A percentile compares a stretch with the other conserved stretches of the same genome.
These are phyloP conservation scores for Serendipita indica DNA, from an alignment of 768 basidiomycete genomes.

Conservation along the genomic window DNA sequence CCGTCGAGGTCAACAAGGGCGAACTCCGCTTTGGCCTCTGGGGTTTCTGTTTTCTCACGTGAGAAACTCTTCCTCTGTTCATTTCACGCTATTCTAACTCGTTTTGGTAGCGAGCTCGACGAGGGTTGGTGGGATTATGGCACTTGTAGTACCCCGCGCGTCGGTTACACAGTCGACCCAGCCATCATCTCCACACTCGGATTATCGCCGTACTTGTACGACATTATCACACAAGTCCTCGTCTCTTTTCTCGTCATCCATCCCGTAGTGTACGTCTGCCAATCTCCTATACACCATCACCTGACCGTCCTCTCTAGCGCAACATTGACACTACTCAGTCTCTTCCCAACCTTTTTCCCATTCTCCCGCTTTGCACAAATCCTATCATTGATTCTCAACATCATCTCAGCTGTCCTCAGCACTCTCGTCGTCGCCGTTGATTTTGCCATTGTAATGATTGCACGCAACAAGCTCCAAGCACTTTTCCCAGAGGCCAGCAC, in stretches of 20 bases:
- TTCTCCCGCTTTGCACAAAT: slow-evolving; percentile 22
- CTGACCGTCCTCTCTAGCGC: slow-evolving; percentile 34
- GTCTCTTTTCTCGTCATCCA: slow-evolving; percentile 51
- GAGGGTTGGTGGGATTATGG: slow-evolving; percentile 28
- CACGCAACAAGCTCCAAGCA: slow-evolving; percentile 29
- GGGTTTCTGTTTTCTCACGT: slow-evolving; percentile 62
- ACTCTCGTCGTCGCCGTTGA: slow-evolving; percentile 47
- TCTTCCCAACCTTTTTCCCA: background rate
- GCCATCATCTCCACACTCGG: slow-evolving; percentile 27
- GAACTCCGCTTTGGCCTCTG: slow-evolving; percentile 64
- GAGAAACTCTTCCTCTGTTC: slow-evolving; percentile 10
- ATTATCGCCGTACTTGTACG: slow-evolving; percentile 33
- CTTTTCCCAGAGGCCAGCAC: slow-evolving; percentile 13
- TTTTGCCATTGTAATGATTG: slow-evolving; percentile 42
- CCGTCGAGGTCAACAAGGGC: background rate
- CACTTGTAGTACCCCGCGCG: slow-evolving; percentile 43
- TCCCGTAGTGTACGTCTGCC: slow-evolving; percentile 38
- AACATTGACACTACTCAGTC: slow-evolving; percentile 29
- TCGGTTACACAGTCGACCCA: slow-evolving; percentile 51
- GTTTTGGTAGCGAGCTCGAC: slow-evolving; percentile 24
- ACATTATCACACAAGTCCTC: slow-evolving; percentile 23
- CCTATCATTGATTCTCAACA: slow-evolving; percentile 40
- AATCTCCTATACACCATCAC: slow-evolving; percentile 38
- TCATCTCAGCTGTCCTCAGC: slow-evolving; percentile 40
- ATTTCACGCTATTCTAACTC: background rate